phyloP scores from a whole-genome alignment of 1,139 yeast species.

The Yamadazyma sp. region DNA sequence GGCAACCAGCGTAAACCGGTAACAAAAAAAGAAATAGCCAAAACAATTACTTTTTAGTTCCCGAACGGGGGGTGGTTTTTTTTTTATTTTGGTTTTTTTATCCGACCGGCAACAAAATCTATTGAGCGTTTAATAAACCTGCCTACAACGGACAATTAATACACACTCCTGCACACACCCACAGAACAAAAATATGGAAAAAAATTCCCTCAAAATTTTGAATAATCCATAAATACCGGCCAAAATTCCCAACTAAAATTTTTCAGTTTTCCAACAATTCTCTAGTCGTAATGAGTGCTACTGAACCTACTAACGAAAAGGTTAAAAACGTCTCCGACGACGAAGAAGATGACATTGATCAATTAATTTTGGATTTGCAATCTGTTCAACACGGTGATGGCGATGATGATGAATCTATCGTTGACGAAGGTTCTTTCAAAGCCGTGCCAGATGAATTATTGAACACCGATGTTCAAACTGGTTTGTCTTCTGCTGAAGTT shows the following conservation, averaged over 20 bases:
- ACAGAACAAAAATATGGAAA: neutral
- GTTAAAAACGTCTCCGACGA: conserved; percentile 55
- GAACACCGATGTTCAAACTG: conserved; percentile 81
- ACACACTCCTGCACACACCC: neutral
- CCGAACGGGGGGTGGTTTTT: no score
- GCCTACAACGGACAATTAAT: conserved; percentile 2
- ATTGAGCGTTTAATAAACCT: neutral
- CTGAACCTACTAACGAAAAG: conserved; percentile 52
- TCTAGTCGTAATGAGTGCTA: conserved; percentile 37
- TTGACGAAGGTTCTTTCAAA: conserved; percentile 44
- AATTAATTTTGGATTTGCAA: conserved; percentile 84
- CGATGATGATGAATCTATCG: conserved; percentile 54
- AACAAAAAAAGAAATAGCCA: conserved; percentile 1
- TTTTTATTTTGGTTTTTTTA: neutral
- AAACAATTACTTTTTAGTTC: neutral
- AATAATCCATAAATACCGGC: conserved; percentile 1
- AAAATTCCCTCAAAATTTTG: conserved; percentile 1
- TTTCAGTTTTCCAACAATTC: neutral
- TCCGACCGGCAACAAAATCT: neutral
- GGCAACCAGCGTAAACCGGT: conserved; percentile 1
- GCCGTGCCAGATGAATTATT: conserved; percentile 89
- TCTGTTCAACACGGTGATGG: conserved; percentile 55
- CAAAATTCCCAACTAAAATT: conserved; percentile 2
- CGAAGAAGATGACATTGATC: conserved; percentile 85
- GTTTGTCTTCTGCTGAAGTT: conserved; percentile 83